Evolutionary conservation across 164 flowering plant species (phyloP), one percentile per base, ranked within the genome.

Genomic region (Magnolia sinica): DNA sequence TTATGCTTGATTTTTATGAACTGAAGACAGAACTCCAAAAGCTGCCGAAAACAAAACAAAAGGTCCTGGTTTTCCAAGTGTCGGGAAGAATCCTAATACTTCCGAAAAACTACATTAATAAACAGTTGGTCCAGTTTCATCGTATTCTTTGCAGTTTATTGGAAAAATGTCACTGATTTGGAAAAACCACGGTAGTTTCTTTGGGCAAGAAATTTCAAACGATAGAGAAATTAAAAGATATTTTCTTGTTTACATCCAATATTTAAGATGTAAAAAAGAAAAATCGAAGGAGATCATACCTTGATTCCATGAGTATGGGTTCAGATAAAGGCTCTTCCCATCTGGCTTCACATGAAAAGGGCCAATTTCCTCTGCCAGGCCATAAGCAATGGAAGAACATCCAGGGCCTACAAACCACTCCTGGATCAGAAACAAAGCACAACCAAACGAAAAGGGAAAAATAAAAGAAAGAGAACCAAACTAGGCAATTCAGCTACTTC

Each of bases 301-400:
- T 88, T 87, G 85, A 80, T 94, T 96, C 98, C 99, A 96, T 80
- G 99, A 89, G 82, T 90, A 83, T 31, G 94, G 97, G 51, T 96
- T 96, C 84, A 85, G 76, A 80, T 89, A 92, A 74, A 96, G 88
- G 61, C 89, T 86, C 84, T 88, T 90, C 76, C 96, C 96, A 81
- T 94, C 97, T 77, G 88, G 73, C 74, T 78, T 86, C 68, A 96
- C 85, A 81, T 91, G 99, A 76, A 94, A 96, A 37, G 99, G 98
- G 49, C 99, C 98, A n/a, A 96, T 80, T 85, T 96, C 99, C 76
- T 89, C 97, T 66, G 98, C 96, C 79, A 87, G 85, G 4, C 99
- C 99, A 78, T 78, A 91, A 58, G 91, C 99, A 85, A 94, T 88
- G 10, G 99, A 94, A 66, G 97, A 95, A 82, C 98, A 93, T 73